Evolutionary conservation across 805 yeast genomes (phyloP).

Genomic region (Suhomyces pyralidae): DNA sequence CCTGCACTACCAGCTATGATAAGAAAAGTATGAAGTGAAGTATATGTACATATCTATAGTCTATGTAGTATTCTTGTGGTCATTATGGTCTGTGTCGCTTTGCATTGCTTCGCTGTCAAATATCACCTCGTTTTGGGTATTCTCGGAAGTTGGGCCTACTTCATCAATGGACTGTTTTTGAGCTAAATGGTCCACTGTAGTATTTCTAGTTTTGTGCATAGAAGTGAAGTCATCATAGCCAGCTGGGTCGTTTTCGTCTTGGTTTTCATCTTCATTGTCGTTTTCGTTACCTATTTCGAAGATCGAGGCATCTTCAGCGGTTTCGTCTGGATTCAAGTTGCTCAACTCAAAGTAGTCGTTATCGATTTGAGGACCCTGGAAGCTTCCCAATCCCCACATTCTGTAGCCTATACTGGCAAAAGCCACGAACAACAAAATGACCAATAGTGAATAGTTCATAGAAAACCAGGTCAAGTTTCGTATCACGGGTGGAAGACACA

Average conservation of each 20-base stretch:
- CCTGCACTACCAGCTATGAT: background rate
- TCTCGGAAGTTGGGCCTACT: background rate
- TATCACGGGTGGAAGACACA: constrained; percentile 71
- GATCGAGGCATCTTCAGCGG: constrained; percentile 10
- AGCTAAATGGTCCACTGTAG: background rate
- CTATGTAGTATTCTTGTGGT: background rate
- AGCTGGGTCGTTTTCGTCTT: background rate
- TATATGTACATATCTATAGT: background rate
- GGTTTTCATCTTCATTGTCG: background rate
- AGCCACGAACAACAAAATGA: constrained; percentile 46
- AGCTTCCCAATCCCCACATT: constrained; percentile 59
- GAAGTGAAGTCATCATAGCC: background rate
- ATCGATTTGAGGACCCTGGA: constrained; percentile 62
- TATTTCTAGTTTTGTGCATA: background rate
- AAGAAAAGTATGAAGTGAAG: background rate
- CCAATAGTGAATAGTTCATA: constrained; percentile 68
- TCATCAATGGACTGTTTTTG: background rate
- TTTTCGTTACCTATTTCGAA: constrained; percentile 14
- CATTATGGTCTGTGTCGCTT: background rate
- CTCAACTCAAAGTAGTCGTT: constrained; percentile 40
- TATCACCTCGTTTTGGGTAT: background rate
- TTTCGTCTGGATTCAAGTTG: constrained; percentile 19
- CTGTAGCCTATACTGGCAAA: constrained; percentile 52
- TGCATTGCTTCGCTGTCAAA: background rate
- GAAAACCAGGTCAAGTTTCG: constrained; percentile 32